phyloP scores from a whole-genome alignment of 305 asterid genomes.

The Solanum aculeatissimum region DNA sequence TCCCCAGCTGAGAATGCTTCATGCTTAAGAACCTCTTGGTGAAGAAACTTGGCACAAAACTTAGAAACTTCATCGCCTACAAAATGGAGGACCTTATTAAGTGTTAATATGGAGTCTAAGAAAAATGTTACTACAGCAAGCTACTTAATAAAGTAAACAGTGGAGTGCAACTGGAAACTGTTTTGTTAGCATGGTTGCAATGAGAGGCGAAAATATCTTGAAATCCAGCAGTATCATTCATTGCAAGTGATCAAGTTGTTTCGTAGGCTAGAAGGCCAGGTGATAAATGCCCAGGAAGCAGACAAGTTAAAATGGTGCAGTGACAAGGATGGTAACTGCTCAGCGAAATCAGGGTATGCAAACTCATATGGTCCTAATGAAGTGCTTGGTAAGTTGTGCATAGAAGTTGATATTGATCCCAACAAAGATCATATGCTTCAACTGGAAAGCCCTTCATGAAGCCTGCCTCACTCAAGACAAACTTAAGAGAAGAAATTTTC shows the following conservation, averaged over 20 bases:
- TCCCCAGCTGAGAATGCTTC: conserved; percentile 76
- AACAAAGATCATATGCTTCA: neutral
- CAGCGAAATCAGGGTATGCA: neutral
- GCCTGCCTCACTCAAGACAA: neutral
- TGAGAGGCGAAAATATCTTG: neutral
- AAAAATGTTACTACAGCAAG: neutral
- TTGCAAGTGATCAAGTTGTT: neutral
- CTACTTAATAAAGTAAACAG: neutral
- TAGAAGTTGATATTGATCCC: neutral
- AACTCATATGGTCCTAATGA: neutral
- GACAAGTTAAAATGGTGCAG: neutral
- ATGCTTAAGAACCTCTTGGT: conserved; percentile 57
- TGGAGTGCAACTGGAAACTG: neutral
- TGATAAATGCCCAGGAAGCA: neutral
- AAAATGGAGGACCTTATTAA: conserved; percentile 5
- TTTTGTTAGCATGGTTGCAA: neutral
- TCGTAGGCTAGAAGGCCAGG: neutral
- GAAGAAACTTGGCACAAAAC: conserved; percentile 95
- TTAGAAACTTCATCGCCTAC: conserved; percentile 84
- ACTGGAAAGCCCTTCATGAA: neutral
- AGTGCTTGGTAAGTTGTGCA: neutral
- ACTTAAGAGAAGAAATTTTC: neutral
- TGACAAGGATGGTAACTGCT: neutral
- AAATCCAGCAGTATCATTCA: neutral
- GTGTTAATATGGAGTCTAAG: neutral